Evolutionary conservation across 1,284 basidiomycete genomes (phyloP).

Genomic region (Golubevia pallescens): DNA sequence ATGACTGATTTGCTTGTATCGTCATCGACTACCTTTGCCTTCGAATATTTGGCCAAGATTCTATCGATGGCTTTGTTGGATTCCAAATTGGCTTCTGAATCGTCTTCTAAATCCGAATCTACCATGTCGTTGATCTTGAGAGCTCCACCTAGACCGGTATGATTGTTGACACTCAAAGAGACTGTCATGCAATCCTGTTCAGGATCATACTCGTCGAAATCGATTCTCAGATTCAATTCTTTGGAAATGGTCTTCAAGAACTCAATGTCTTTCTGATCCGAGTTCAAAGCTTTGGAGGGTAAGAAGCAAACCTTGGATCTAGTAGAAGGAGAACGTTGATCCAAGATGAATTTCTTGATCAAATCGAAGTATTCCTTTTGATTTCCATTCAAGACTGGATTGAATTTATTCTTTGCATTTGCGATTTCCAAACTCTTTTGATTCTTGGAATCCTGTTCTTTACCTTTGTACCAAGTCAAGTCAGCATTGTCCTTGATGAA

Average conservation of each 20-base stretch:
- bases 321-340: conserved; percentile 17
- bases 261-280: conserved; percentile 27
- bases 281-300: conserved; percentile 14
- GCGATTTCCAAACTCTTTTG: neutral
- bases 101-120: conserved; percentile 62
- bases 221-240: conserved; percentile 35
- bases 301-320: conserved; percentile 36
- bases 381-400: conserved; percentile 8
- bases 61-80: conserved; percentile 76
- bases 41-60: conserved; percentile 85
- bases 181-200: conserved; percentile 16
- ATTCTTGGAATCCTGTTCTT: conserved; percentile 2
- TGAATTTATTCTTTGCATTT: conserved; percentile 4
- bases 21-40: conserved; percentile 70
- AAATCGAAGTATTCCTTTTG: conserved; percentile 22
- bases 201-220: conserved; percentile 57
- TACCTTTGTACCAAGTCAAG: conserved; percentile 73
- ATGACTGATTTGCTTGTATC: neutral
- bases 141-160: no score
- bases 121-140: conserved; percentile 17
- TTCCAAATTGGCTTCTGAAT: conserved; percentile 69
- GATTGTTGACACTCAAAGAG: no score
- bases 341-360: conserved; percentile 18
- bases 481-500: conserved; percentile 91
- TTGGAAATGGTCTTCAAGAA: conserved; percentile 45